Base-by-base conservation (phyloP, 345 rosid species). In the Melaleuca quinquenervia region DNA sequence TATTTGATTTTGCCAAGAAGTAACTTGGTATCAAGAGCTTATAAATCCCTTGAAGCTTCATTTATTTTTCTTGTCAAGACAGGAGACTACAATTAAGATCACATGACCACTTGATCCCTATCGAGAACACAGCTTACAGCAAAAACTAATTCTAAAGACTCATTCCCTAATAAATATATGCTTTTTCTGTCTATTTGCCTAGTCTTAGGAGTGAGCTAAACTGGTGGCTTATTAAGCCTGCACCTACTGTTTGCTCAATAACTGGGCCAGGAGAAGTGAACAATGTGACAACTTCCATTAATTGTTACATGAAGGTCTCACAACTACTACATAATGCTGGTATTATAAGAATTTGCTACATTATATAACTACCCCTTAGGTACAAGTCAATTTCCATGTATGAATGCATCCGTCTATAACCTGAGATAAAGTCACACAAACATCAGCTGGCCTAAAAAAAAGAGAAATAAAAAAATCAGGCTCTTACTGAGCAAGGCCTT, bases 401-500 rank as follows among this genome's bases (percentile, higher is more conserved):
- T 36, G 22, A 70, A 70, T 41, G 44, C 78, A 70, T 70, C 78
- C 8, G 26, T 70, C 78, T 70, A 36, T 32, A 70, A 70, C 78
- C 45, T 70, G 24, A 70, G 18, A 70, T 32, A 20, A 32, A 32
- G 78, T 70, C 24, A 36, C 78, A 36, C 13, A 36, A 64, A 32
- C 78, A 70, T 36, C 48, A 70, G 48, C 48, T 32, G 49, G 52
- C 49, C 1, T 20, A 11, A 20, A 20, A 64, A 56, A 48, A 41
- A 50, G 83, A 58, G 50, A 15, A 11, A 41, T 41, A 41, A 74
- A 12, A 90, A n/a, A 18, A 70, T 70, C 32, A 24, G 78, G 48
- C 5, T 70, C 96, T 89, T 82, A 94, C 96, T 85, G 58, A 48
- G 82, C 84, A 27, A 93, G 85, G 36, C 90, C 92, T 7, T 90